phyloP scores from a whole-genome alignment of 2,329 filamentous ascomycete genomes.

The Phialemonium atrogriseum region DNA sequence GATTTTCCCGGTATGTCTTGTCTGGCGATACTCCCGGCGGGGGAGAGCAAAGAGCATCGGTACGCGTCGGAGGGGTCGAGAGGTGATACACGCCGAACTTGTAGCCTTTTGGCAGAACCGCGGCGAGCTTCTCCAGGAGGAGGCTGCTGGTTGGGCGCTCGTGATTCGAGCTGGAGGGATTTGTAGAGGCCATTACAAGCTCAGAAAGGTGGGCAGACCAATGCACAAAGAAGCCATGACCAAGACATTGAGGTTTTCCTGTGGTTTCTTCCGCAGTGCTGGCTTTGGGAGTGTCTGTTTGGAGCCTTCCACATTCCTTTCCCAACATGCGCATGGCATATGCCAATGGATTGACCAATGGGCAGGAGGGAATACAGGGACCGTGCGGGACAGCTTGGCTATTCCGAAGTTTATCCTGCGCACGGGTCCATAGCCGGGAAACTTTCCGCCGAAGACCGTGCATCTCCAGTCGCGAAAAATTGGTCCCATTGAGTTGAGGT shows the following conservation, averaged over 20 bases:
- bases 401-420: constrained; percentile 2
- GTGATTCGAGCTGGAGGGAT: neutral
- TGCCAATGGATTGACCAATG: too few species aligned
- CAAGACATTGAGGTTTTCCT: too few species aligned
- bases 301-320: too few species aligned
- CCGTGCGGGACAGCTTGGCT: too few species aligned
- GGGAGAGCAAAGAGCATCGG: constrained; percentile 69
- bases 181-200: constrained; percentile 1
- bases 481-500: neutral
- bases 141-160: constrained; percentile 3
- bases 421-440: too few species aligned
- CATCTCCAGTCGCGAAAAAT: constrained; percentile 6
- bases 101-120: constrained; percentile 43
- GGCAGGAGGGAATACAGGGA: too few species aligned
- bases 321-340: too few species aligned
- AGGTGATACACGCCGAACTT: constrained; percentile 73
- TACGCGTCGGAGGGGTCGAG: constrained; percentile 71
- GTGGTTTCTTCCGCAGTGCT: too few species aligned
- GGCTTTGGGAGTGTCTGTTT: too few species aligned
- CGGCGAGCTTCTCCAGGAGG: constrained; percentile 33
- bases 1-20: constrained; percentile 77
- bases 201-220: too few species aligned
- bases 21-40: constrained; percentile 64
- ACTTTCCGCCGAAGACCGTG: too few species aligned
- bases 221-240: too few species aligned